phyloP scores from a whole-genome alignment of 257 asterid genomes.

The Fraxinus quadrangulata region DNA sequence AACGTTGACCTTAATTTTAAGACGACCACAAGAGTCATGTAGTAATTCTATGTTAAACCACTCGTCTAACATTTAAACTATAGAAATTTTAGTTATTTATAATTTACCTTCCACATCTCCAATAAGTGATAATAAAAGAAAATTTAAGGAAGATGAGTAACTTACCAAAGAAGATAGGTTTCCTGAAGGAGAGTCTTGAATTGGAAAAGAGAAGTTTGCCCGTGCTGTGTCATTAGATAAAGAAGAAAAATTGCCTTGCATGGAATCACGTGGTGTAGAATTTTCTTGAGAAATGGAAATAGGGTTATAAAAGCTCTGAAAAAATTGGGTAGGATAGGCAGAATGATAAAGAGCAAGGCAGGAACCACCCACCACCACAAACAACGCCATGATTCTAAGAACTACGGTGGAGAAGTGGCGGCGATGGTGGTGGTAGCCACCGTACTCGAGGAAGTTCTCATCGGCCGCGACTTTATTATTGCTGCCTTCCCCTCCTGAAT shows the following conservation, averaged over 20 bases:
- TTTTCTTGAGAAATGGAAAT: not conserved
- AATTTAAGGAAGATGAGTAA: slow-evolving; percentile 1
- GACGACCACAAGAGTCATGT: not conserved
- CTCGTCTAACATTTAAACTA: not conserved
- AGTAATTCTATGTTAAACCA: too few species aligned
- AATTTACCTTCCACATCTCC: not conserved
- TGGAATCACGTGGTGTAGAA: not conserved
- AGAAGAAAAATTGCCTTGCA: not conserved
- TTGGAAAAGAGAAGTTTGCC: not conserved
- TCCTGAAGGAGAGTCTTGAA: not conserved
- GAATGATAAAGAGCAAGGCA: slow-evolving; percentile 25
- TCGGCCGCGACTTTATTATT: slow-evolving; percentile 7
- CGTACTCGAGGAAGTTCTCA: not conserved
- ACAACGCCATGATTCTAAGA: slow-evolving; percentile 15
- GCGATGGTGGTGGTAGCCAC: slow-evolving; percentile 21
- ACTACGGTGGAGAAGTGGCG: slow-evolving; percentile 4
- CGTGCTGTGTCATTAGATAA: not conserved
- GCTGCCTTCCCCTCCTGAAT: slow-evolving; percentile 15
- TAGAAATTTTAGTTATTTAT: too few species aligned
- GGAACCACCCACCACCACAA: slow-evolving; percentile 20
- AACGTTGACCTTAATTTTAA: not conserved
- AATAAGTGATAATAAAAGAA: not conserved
- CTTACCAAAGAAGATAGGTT: not conserved
- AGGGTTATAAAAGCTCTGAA: slow-evolving; percentile 16
- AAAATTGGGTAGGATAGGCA: slow-evolving; percentile 18